Base-by-base conservation (phyloP, 768 basidiomycete species). In the Podaxis rugospora region DNA sequence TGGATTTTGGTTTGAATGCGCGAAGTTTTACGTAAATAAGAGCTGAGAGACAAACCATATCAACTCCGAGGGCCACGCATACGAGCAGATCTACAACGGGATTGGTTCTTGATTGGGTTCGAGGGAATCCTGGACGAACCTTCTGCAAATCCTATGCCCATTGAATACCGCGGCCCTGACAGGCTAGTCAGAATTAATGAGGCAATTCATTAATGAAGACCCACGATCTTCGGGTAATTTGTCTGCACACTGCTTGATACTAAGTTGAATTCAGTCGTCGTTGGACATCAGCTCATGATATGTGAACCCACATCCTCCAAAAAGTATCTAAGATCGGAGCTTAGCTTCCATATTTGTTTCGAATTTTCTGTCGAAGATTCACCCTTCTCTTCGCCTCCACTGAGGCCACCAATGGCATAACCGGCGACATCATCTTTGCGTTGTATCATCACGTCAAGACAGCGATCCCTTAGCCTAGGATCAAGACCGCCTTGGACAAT, bases 61-160 rank as follows among this genome's bases (percentile, higher is more conserved):
- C 93, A 32, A 95, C 82, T 13, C 93, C 93, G n/a, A 96, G 77
- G 4, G 93, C 93, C 21, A 93, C 87, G 66, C 94, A 95, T 13
- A 95, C 93, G 42, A 96, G 76, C 13, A 96, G 79, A 76, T 96
- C 93, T 92, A 62, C 42, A 25, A 28, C 14, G 36, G 50, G 23
- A 57, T 40, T 46, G 40, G 16, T 36, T 53, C 42, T 6, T 7
- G 11, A 46, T 25, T 28, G 40, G n/a, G 23, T 39, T 1, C 7
- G 39, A 47, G 36, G 44, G 46, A 66, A 39, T 49, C 25, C 14
- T 18, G 16, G 51, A 51, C 63, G 39, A 62, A 91, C 91, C 92
- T 84, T 95, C 93, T 28, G 93, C 92, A 71, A 93, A 95, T 7
- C 93, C 93, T 46, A 95, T 83, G 1, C 93, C 94, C 93, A 96